These are phyloP conservation scores for Leucoagaricus sp. DNA, from an alignment of 1,284 basidiomycete genomes.

Conservation along the genomic window DNA sequence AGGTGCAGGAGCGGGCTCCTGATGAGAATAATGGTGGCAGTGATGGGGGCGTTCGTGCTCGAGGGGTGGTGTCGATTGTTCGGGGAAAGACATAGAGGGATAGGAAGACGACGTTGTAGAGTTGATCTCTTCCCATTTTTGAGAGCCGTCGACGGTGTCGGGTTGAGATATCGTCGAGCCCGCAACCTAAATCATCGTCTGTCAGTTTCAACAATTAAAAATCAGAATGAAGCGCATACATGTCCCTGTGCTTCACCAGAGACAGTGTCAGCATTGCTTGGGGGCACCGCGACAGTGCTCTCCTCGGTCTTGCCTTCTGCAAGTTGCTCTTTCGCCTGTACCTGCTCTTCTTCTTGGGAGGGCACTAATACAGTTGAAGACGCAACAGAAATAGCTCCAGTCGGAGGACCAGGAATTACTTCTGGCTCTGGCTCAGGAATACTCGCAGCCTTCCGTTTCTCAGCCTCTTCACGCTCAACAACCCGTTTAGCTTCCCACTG, in stretches of 20 bases:
- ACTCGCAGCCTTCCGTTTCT: slow-evolving; percentile 28
- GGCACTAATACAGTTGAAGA: background rate
- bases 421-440: slow-evolving; percentile 15
- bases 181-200: background rate
- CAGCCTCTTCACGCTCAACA: slow-evolving; percentile 43
- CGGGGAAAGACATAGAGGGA: slow-evolving; percentile 74
- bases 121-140: slow-evolving; percentile 72
- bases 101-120: slow-evolving; percentile 68
- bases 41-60: slow-evolving; percentile 31
- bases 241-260: slow-evolving; percentile 40
- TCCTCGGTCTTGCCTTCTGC: slow-evolving; percentile 1
- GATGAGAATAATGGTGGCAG: slow-evolving; percentile 20
- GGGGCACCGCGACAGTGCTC: slow-evolving; percentile 18
- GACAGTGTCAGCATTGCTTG: slow-evolving; percentile 44
- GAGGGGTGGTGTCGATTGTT: slow-evolving; percentile 52
- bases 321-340: background rate
- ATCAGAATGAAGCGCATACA: slow-evolving; percentile 21
- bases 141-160: slow-evolving; percentile 42
- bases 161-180: slow-evolving; percentile 21
- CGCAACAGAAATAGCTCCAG: background rate
- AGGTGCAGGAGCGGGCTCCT: slow-evolving; percentile 22
- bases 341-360: background rate
- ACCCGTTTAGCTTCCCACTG: slow-evolving; percentile 64
- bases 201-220: background rate
- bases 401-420: slow-evolving; percentile 14